Base-by-base conservation (phyloP, 2,329 filamentous ascomycete genomes). In the Ophiostoma pallidulum region DNA sequence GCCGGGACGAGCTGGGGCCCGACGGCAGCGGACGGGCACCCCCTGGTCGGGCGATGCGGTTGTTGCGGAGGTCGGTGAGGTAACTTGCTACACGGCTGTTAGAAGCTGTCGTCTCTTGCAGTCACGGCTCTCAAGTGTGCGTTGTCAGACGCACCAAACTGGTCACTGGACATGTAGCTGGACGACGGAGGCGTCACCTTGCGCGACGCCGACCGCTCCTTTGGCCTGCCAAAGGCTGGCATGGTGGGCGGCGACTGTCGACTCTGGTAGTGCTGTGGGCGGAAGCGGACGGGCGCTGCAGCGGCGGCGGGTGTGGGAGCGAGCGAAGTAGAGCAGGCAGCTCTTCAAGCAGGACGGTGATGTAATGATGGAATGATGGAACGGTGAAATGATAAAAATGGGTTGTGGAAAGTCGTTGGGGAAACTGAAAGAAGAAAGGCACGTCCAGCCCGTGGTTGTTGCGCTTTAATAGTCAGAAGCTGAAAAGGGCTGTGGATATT, bases 51-150 rank as follows among this genome's bases (percentile, higher is more conserved):
- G 75, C 71, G 48, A 79, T 70, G 44, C 82, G 79, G 63, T 77
- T 84, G 56, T 74, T 78, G 56, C 86, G 81, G 31, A 91, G 74
- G 55, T 82, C 78, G 56, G 81, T 72, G 31, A 89, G 75, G 62
- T 88, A 90, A 51, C 72, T 71, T 55, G 80, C 84, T 88, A 33
- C n/a, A 12, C 1, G 4, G 8, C 10, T 46, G 31, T 29, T 39
- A 36, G 35, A 36, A 3, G 19, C 8, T 12, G n/a, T 26, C 45
- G 24, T 10, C n/a, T n/a, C n/a, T n/a, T n/a, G n/a, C n/a, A n/a
- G n/a, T n/a, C n/a, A n/a, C n/a, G n/a, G n/a, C n/a, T n/a, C n/a
- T n/a, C n/a, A n/a, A n/a, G n/a, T n/a, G n/a, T n/a, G n/a, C n/a
- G 46, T 49, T 47, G 71, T 59, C 69, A 82, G 18, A 49, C 50